Conservation (phyloP, 495 filamentous ascomycete genomes). For the Aspergillus leporis region DNA sequence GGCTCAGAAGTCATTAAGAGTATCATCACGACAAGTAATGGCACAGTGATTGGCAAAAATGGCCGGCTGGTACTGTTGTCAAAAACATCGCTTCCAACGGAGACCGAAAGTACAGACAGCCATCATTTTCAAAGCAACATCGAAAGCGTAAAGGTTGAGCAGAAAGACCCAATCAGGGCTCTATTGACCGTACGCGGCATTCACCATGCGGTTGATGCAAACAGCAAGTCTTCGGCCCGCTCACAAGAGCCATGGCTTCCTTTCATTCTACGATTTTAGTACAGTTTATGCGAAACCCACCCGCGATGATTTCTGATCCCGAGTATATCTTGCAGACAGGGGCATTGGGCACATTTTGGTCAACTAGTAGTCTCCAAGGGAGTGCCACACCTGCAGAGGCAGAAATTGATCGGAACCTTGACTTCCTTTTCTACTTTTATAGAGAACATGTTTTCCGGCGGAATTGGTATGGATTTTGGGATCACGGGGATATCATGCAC, state of each 20-base stretch:
- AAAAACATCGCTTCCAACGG: no score
- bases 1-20: not conserved
- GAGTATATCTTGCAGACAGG: slow-evolving; percentile 41
- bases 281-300: slow-evolving; percentile 33
- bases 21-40: not conserved
- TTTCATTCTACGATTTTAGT: slow-evolving; percentile 46
- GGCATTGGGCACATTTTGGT: slow-evolving; percentile 45
- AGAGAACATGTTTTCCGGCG: slow-evolving; percentile 43
- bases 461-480: slow-evolving; percentile 54
- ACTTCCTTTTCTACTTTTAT: slow-evolving; percentile 48
- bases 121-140: no score
- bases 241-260: slow-evolving; percentile 27
- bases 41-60: no score
- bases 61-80: no score
- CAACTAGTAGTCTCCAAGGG: not conserved
- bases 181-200: no score
- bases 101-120: no score
- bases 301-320: slow-evolving; percentile 35
- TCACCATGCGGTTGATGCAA: not conserved
- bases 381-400: slow-evolving; percentile 12
- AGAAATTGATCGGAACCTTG: slow-evolving; percentile 35
- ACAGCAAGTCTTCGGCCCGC: not conserved
- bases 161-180: no score
- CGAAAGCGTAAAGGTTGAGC: no score
- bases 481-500: slow-evolving; percentile 53